phyloP scores from a whole-genome alignment of 2,329 filamentous ascomycete species.

The Xylaria sp. region DNA sequence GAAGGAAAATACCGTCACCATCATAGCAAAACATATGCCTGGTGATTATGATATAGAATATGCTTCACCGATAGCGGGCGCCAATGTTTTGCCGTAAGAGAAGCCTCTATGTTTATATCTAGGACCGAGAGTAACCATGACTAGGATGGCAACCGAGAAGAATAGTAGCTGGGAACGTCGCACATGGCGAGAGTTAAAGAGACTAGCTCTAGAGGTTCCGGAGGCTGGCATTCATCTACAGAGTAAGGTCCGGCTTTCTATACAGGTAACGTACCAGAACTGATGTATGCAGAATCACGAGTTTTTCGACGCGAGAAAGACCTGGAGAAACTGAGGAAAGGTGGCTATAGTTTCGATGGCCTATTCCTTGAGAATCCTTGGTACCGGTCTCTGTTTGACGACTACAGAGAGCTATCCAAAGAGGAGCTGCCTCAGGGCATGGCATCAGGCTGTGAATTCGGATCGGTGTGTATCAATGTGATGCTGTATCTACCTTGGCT shows the following conservation, averaged over 20 bases:
- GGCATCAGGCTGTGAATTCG: slow-evolving; percentile 79
- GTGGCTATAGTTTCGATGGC: slow-evolving; percentile 69
- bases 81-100: slow-evolving; percentile 49
- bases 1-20: slow-evolving; percentile 62
- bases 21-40: slow-evolving; percentile 64
- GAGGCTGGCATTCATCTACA: slow-evolving; percentile 50
- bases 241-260: slow-evolving; percentile 39
- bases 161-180: slow-evolving; percentile 48
- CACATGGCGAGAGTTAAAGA: slow-evolving; percentile 47
- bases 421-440: slow-evolving; percentile 70
- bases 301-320: slow-evolving; percentile 72
- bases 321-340: slow-evolving; percentile 49
- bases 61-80: slow-evolving; percentile 64
- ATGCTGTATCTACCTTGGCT: slow-evolving; percentile 89
- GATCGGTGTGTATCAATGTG: slow-evolving; percentile 90
- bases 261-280: neutral
- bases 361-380: slow-evolving; percentile 75
- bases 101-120: neutral
- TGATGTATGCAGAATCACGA: slow-evolving; percentile 53
- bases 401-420: slow-evolving; percentile 71
- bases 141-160: slow-evolving; percentile 45
- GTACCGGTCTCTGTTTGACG: slow-evolving; percentile 76
- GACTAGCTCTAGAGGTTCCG: slow-evolving; percentile 48
- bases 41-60: slow-evolving; percentile 92
- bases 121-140: slow-evolving; percentile 18